Base-by-base conservation (phyloP, 768 basidiomycete species). In the Coprinopsis strossmayeri region DNA sequence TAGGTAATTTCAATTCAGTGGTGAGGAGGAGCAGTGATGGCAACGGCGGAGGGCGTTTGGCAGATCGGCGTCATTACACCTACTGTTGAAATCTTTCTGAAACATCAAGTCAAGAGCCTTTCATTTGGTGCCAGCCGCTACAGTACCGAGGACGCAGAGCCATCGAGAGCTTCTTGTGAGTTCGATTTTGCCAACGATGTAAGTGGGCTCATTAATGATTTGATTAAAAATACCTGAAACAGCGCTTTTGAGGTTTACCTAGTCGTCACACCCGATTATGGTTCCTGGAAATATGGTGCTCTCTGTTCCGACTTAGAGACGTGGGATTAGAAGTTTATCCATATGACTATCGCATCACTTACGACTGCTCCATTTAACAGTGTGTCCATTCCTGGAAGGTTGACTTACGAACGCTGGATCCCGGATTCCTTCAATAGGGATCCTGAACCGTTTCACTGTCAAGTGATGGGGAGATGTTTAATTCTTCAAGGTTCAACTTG, bases 321-420 rank as follows among this genome's bases (percentile, higher is more conserved):
- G 52, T 53, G 52, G 37, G 52, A 53, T 49, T 45, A 26, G 48
- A 49, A 49, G 41, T 43, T 21, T 21, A n/a, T 17, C 37, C 52
- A 53, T 44, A 53, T 49, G 48, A 24, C 40, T 26, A 9, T 42
- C 4, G 24, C 18, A 45, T 37, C 20, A 44, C 28, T 30, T 23
- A 48, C 20, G 45, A 35, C 27, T 34, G 37, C 47, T 48, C 47
- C 47, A 48, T 48, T 40, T 17, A 39, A 20, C 15, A 27, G 35
- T 48, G 37, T 24, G 34, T 48, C 39, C 35, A 38, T 27, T 34
- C 47, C 39, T 40, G 7, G 15, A 32, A 32, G 30, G 30, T 7
- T 7, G 9, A 7, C 15, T 15, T 32, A 15, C 30, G 15, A 32
- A 15, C 35, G 35, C 35, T 18, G 17, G 35, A 38, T 38, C 35